Evolutionary conservation across 495 filamentous ascomycete genomes (phyloP), one percentile per base, ranked within the genome.

Genomic region (Hyphodiscus hymeniophilus): DNA sequence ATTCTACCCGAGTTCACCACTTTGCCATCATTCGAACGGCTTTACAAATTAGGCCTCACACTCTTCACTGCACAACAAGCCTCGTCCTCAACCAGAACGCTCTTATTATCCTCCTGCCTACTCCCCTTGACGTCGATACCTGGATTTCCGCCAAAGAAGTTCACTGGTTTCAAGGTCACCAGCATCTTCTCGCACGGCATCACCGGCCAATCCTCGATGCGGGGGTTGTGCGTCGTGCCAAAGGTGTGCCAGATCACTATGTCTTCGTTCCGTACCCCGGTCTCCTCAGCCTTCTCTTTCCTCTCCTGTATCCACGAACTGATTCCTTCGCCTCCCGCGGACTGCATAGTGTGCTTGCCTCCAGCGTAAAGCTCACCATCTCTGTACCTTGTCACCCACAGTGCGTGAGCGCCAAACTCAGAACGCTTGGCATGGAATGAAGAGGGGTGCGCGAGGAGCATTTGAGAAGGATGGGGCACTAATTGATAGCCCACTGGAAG

Each of bases 171-270:
- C 7, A 59, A 20, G 21, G n/a, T 36, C 16, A 59, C 34, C 18
- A 23, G 24, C 38, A 49, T 40, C 17, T 26, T 55, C 48, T 59
- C 56, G 48, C 7, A 84, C 2, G 88, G 89, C 62, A 81, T 81
- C 7, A 82, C 77, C 16, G 79, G 77, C 63, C 74, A 81, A 56
- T 81, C 77, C 49, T 80, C 78, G 10, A 77, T 66, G 12, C 78
- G 56, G 1, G 77, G 76, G 23, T 76, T 75, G 48, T 81, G 79
- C 11, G 67, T 81, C 20, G 80, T 59, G 7, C 77, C 79, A 60
- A 82, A 83, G 7, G 71, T 66, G 22, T 68, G 70, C 79, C 79
- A 83, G 5, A 82, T 51, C 8, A 83, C 75, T 11, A 79, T 66
- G 60, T 73, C 66, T 18, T 64, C 63, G 50, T 73, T 62, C 38